Evolutionary conservation across 139 green algal species (phyloP).

Genomic region (Chlorella vulgaris): DNA sequence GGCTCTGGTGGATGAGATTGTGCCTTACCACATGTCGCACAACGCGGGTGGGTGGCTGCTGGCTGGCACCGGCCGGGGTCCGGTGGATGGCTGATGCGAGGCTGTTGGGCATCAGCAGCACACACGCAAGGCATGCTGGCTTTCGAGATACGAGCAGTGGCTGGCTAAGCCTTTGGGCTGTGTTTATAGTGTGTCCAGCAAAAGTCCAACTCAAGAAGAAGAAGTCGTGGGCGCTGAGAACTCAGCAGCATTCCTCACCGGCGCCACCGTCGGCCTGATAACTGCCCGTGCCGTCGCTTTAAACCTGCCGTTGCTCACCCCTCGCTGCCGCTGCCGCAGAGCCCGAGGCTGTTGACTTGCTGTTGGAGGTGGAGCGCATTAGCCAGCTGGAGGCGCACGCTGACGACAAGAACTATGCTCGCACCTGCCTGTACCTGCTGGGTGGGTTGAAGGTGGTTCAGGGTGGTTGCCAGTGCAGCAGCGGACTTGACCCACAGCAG

Average conservation of each 20-base stretch:
- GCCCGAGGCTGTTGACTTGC: constrained; percentile 97
- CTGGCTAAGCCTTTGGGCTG: too few species aligned
- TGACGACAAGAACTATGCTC: constrained; percentile 75
- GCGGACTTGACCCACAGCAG: too few species aligned
- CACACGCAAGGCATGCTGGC: too few species aligned
- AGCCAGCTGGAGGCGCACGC: constrained; percentile 77
- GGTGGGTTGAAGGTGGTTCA: background rate
- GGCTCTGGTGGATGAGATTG: constrained; percentile 89
- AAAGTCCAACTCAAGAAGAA: too few species aligned
- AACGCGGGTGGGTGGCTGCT: constrained; percentile 68
- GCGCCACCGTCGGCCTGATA: too few species aligned
- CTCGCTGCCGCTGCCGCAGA: constrained; percentile 52
- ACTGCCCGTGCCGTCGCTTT: too few species aligned
- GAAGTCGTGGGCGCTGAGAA: too few species aligned
- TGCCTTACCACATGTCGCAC: constrained; percentile 97
- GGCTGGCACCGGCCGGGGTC: background rate
- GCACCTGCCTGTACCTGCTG: constrained; percentile 95
- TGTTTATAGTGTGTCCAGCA: too few species aligned
- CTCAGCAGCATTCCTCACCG: too few species aligned
- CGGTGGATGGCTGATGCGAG: background rate
- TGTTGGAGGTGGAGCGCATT: constrained; percentile 96
- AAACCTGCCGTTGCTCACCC: background rate
- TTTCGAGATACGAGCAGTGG: too few species aligned
- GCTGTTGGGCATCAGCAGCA: too few species aligned
- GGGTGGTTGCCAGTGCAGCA: too few species aligned